Base-by-base conservation (phyloP, 164 flowering plant species). In the Taxillus chinensis region DNA sequence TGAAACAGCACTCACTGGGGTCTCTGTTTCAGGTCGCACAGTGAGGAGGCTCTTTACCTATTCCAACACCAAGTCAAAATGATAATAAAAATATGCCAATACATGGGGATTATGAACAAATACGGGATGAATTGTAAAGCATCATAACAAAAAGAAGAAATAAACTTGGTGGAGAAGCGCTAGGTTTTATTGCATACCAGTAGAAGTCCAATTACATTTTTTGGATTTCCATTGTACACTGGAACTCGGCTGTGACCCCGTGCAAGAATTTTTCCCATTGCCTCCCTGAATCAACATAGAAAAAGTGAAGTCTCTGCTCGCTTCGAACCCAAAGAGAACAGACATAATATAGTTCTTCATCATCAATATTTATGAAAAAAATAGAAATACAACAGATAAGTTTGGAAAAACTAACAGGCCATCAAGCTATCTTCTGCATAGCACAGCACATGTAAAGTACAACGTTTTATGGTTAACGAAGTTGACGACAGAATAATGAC, bases 161-260 rank as follows among this genome's bases (percentile, higher is more conserved):
- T 12, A 60, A 55, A 64, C 40, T 52, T 38, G 40, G 55, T 41
- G 6, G 14, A 52, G 7, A 63, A 46, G 9, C 38, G 0, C 41
- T 39, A 27, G 38, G 51, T 55, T 62, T 7, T 41, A 57, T 39
- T 15, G 73, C 87, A 59, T 55, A 93, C 99, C 92, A 93, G 73
- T 59, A 93, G 77, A 65, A 93, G 97, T n/a, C 99, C 99, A 78
- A 93, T 90, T 16, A 93, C 74, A 61, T 90, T 93, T 69, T 78
- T 93, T 5, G 92, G 89, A 70, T 80, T 93, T 61, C 99, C 97
- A 62, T 96, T 82, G 78, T 88, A 93, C 5, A 93, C 96, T 77
- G 99, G 99, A 71, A 93, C 92, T 69, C 99, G 79, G 67, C 99
- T 93, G 75, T 93, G 99, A 43, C 99, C 99, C n/a, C 96, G 86